Conservation (phyloP, 768 basidiomycete genomes). For the Mycena olivaceomarginata region DNA sequence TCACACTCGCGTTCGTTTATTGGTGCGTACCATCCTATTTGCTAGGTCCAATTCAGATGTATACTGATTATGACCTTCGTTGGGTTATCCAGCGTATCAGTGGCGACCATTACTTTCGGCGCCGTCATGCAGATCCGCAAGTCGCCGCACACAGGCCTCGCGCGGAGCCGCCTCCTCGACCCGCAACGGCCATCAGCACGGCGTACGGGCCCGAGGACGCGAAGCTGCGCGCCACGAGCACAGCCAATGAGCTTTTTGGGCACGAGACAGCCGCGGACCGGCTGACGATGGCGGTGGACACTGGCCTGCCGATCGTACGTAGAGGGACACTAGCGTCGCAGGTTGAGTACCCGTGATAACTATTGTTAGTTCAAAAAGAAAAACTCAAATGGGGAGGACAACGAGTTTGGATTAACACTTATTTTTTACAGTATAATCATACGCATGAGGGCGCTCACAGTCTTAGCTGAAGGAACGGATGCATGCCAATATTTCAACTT, state of each 20-base stretch:
- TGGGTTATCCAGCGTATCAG: not conserved
- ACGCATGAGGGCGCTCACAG: too few relatives aligned
- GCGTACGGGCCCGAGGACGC: slow-evolving; percentile 23
- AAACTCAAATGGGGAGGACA: too few relatives aligned
- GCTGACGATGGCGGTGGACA: not conserved
- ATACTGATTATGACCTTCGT: not conserved
- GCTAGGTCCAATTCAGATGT: too few relatives aligned
- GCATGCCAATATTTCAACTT: too few relatives aligned
- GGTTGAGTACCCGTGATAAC: too few relatives aligned
- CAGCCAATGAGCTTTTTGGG: slow-evolving; percentile 6
- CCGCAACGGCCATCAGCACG: slow-evolving; percentile 16
- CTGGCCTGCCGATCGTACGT: not conserved
- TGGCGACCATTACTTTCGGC: not conserved
- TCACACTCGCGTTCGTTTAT: not conserved
- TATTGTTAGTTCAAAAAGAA: too few relatives aligned
- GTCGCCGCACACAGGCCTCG: not conserved
- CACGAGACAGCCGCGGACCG: slow-evolving; percentile 17
- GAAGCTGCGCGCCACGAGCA: not conserved
- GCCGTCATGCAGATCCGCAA: slow-evolving; percentile 3
- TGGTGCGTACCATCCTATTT: not conserved
- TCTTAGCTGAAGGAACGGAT: too few relatives aligned
- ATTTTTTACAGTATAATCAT: too few relatives aligned
- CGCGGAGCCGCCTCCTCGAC: slow-evolving; percentile 15
- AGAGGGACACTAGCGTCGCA: not conserved
- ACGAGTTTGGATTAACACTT: too few relatives aligned